These are phyloP conservation scores for Corylus americana DNA, from an alignment of 306 rosid species.

Conservation along the genomic window DNA sequence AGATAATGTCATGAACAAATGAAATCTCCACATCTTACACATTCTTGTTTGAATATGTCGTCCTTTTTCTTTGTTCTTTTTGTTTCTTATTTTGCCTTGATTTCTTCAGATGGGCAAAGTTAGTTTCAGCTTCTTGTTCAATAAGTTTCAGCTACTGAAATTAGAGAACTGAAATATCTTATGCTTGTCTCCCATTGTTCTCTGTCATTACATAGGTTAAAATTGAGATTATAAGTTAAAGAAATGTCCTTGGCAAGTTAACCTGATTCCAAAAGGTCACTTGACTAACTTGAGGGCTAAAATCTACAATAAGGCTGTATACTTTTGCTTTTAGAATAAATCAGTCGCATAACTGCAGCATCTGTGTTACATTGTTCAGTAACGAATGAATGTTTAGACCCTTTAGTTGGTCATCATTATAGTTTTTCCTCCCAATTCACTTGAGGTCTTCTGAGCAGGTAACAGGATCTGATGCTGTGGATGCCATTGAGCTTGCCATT, in stretches of 20 bases:
- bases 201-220: not conserved
- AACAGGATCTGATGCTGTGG: constrained; percentile 85
- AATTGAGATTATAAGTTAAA: not conserved
- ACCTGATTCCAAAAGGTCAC: not conserved
- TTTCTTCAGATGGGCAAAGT: not conserved
- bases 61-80: not conserved
- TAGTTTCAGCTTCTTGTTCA: not conserved
- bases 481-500: constrained; percentile 66
- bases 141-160: not conserved
- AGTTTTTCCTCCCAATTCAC: not conserved
- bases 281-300: not conserved
- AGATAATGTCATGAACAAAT: not conserved
- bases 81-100: not conserved
- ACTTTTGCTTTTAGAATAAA: not conserved
- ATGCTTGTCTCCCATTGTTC: not conserved
- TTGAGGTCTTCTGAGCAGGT: constrained; percentile 56
- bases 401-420: constrained; percentile 4
- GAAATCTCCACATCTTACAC: not conserved
- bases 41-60: not conserved
- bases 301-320: constrained; percentile 3
- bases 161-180: not conserved
- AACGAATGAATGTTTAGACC: not conserved
- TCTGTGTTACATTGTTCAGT: not conserved
- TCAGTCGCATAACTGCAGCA: not conserved
- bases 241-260: not conserved